Evolutionary conservation across 495 filamentous ascomycete genomes (phyloP).

Genomic region (Neurospora tetraspora): DNA sequence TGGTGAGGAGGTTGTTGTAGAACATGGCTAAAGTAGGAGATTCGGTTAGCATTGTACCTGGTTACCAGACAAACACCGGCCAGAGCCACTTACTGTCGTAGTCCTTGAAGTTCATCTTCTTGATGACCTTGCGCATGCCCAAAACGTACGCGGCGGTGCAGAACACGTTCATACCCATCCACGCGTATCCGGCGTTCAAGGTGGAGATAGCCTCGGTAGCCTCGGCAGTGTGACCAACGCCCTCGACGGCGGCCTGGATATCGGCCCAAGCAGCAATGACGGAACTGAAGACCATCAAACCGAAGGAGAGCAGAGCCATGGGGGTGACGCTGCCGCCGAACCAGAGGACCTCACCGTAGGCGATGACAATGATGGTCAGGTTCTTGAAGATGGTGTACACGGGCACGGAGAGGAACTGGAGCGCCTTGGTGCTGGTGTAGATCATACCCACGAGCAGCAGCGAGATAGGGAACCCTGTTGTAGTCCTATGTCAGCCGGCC

Average conservation of each 20-base stretch:
- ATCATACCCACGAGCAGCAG: conserved; percentile 98
- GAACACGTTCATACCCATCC: conserved; percentile 97
- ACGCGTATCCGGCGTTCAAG: conserved; percentile 90
- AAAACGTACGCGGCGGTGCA: conserved; percentile 87
- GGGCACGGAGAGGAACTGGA: conserved; percentile 93
- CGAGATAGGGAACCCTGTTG: conserved; percentile 90
- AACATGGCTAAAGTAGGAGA: conserved; percentile 70
- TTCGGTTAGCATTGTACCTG: conserved; percentile 6
- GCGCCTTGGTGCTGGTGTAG: conserved; percentile 92
- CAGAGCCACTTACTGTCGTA: conserved; percentile 75
- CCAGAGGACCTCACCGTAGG: conserved; percentile 98
- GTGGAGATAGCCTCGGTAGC: conserved; percentile 72
- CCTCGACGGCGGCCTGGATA: conserved; percentile 74
- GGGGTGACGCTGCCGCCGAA: conserved; percentile 89
- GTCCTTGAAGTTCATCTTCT: conserved; percentile 99
- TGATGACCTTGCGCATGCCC: conserved; percentile 95
- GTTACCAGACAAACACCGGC: background rate
- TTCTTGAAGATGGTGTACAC: conserved; percentile 99
- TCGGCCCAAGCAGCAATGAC: conserved; percentile 97
- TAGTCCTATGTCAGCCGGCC: conserved; percentile 12
- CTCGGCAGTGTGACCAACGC: conserved; percentile 45
- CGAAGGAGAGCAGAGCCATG: conserved; percentile 89
- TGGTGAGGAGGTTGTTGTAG: conserved; percentile 98
- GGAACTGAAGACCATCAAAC: conserved; percentile 93
- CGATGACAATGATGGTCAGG: conserved; percentile 95